Evolutionary conservation across 140 eudicot species (phyloP).

Genomic region (Cichorium intybus): DNA sequence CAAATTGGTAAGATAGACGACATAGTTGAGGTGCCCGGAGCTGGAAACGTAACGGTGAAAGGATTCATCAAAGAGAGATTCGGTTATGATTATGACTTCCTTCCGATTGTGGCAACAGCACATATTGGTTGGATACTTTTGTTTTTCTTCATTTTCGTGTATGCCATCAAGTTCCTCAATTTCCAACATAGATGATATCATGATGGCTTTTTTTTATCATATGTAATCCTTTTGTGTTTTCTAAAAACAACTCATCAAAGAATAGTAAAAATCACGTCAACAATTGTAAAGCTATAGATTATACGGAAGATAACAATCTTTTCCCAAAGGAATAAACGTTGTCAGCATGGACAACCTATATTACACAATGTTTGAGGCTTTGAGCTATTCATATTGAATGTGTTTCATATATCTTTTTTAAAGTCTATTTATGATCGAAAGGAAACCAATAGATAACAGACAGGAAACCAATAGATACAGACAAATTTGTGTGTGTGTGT

Average conservation of each 20-base stretch:
- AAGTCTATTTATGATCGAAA: no score
- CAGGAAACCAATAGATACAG: no score
- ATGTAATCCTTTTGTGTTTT: neutral
- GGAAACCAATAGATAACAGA: no score
- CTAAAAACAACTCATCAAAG: neutral
- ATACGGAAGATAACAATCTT: conserved; percentile 2
- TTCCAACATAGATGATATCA: conserved; percentile 41
- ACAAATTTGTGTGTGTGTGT: no score
- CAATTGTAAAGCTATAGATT: neutral
- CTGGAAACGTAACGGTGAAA: conserved; percentile 33
- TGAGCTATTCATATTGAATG: no score
- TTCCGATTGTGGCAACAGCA: conserved; percentile 49
- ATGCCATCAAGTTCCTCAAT: conserved; percentile 75
- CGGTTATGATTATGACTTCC: conserved; percentile 67
- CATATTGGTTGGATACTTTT: conserved; percentile 63
- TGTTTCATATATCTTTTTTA: no score
- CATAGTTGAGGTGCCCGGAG: conserved; percentile 31
- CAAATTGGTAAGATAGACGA: conserved; percentile 45
- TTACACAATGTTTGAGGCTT: no score
- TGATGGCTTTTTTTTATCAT: neutral
- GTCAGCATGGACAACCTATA: no score
- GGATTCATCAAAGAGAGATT: conserved; percentile 37
- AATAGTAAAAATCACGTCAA: neutral
- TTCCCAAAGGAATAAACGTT: neutral
- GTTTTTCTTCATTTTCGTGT: conserved; percentile 60